Conservation (phyloP, 208 protist species). For the Trypanosoma grayi region DNA sequence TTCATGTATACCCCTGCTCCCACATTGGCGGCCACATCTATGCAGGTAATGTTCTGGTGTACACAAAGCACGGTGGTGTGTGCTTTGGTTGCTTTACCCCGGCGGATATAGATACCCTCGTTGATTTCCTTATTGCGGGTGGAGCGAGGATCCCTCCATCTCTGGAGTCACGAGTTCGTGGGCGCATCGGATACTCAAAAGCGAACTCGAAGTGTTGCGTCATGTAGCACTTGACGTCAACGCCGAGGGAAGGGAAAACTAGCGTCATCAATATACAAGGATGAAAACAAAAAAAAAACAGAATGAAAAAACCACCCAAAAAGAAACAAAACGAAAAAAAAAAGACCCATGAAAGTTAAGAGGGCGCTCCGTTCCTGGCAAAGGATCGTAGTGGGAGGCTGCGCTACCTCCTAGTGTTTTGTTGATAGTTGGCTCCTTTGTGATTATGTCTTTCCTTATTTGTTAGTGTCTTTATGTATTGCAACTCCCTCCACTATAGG, state of each 20-base stretch:
- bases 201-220: conserved; percentile 13
- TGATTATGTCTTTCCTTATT: too few relatives aligned
- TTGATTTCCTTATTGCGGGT: conserved; percentile 51
- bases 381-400: too few relatives aligned
- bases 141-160: conserved; percentile 48
- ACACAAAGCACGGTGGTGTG: conserved; percentile 76
- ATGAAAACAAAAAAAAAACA: neutral
- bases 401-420: too few relatives aligned
- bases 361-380: too few relatives aligned
- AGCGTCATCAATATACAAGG: too few relatives aligned
- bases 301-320: too few relatives aligned
- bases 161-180: conserved; percentile 57
- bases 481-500: too few relatives aligned
- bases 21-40: conserved; percentile 91
- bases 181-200: conserved; percentile 30
- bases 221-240: conserved; percentile 1
- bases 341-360: too few relatives aligned
- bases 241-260: too few relatives aligned
- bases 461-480: too few relatives aligned
- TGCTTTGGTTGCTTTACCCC: conserved; percentile 89
- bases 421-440: too few relatives aligned
- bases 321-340: too few relatives aligned
- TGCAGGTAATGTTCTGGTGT: conserved; percentile 89
- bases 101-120: conserved; percentile 57
- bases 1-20: conserved; percentile 71